Base-by-base conservation (phyloP, 305 asterid genomes). In the Fraxinus baroniana region DNA sequence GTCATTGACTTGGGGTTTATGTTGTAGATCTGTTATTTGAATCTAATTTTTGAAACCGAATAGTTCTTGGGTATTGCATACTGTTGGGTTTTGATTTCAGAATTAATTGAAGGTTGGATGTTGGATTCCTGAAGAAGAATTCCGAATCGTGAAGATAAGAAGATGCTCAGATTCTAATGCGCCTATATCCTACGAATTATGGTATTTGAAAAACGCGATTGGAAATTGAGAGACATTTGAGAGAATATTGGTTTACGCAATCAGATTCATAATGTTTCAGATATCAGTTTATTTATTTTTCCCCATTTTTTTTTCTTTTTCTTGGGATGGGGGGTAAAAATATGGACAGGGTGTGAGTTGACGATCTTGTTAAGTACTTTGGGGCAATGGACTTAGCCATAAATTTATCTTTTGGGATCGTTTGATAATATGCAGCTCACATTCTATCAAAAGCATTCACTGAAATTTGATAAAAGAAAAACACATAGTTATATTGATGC, bases 21-120 rank as follows among this genome's bases (percentile, higher is more conserved):
- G n/a, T 74, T 39, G 7, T 81, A 70, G 87, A 83, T 87, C 84
- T 66, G 86, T 52, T 71, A 20, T 41, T 64, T 73, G 74, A 24
- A 24, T 78, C 26, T 28, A 2, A 49, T 39, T 74, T 78, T 30
- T 44, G 60, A 20, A 79, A 70, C 41, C 83, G 10, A 74, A 36
- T 76, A 13, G 41, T 46, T 70, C 77, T 83, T 83, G 62, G 68
- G 71, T 26, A 60, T 77, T 60, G 30, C 39, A 8, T 15, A 24
- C 33, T 68, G 22, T 26, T 68, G 24, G 76, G n/a, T 66, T 64
- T 79, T 12, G 52, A 52, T 9, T 32, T n/a, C 7, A 26, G 28
- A 71, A 79, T 28, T 52, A 5, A 70, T 8, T 66, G 75, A 74
- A 64, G 66, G 85, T 81, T 62, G 83, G 57, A 46, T 78, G 22